Evolutionary conservation across 179 eudicot genomes (phyloP), one percentile per base, ranked within the genome.

Genomic region (Silene noctiflora): DNA sequence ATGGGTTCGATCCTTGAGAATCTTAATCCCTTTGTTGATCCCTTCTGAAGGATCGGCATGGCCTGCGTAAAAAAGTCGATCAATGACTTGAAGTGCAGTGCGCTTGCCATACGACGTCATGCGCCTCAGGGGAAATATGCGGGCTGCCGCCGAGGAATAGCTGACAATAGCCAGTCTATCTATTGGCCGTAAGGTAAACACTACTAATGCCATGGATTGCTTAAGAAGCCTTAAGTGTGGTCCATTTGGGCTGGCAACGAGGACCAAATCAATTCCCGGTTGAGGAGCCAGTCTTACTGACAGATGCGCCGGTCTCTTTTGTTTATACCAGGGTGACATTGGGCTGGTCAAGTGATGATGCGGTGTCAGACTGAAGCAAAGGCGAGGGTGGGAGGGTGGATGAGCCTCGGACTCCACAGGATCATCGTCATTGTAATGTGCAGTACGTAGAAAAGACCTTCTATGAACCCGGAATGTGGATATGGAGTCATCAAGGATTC

Each of bases 211-310:
- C 93, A 92, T 89, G 46, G 87, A 84, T 71, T 91, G 97, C 80
- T 91, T 92, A 81, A 92, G 86, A 67, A 92, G 97, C 82, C 97
- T 91, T 77, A 92, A 78, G 81, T 91, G 96, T 1, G 94, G 91
- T n/a, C 96, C 96, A 53, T 91, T 91, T 20, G 91, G 96, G 84
- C 90, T 89, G 1, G 96, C 94, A 6, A 92, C 94, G 9, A 92
- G 81, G 68, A 92, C 97, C 86, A 92, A 80, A 68, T 92, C 97
- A 69, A 83, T 86, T 53, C 91, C 89, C 31, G 88, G 92, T 67
- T 85, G 89, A 60, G 88, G 88, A 46, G 89, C 85, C 61, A 92
- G 42, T 70, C 86, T 86, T 20, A 92, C 85, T 21, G 86, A 84
- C 1, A 92, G 87, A 80, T 86, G 86, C 24, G 85, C 78, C 31